Base-by-base conservation (phyloP, 1,284 basidiomycete genomes). In the Austroboletus novae-zelandiae region DNA sequence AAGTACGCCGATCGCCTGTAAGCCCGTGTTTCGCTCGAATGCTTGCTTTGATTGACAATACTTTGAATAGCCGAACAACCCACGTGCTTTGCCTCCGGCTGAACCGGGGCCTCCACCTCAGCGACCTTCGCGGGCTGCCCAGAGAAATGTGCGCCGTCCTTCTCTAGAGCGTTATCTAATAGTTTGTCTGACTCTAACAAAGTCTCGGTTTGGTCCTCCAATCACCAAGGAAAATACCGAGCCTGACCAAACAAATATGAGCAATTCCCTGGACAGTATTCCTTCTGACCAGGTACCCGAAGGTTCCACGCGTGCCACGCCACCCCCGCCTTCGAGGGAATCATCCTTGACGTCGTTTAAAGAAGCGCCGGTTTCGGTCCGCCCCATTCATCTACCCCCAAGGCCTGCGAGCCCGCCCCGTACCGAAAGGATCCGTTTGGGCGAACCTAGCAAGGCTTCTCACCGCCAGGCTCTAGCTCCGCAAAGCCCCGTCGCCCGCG, bases 191-290 rank as follows among this genome's bases (percentile, higher is more conserved):
- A 56, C 39, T 18, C 17, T 20, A 15, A 18, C 18, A 35, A 20
- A 70, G 68, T 70, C 68, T 32, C 66, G 65, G 10, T 70, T 67
- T 30, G 65, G 68, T 4, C 65, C 65, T 18, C 65, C 65, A 7
- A 51, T 67, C n/a, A 35, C 47, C 20, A 67, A 59, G 31, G 63
- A 65, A 40, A 40, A 47, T 6, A 29, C 11, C 0, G 57, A 66
- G 9, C 32, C 51, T 18, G 40, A 36, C 18, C 52, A 17, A 29
- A 27, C 47, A 0, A 49, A 39, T 14, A 43, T 23, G 15, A 53
- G 51, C 18, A 23, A 53, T 23, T 55, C 64, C 15, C 48, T 47
- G 6, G 67, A 67, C 15, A 61, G 54, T 42, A 45, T 42, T 9
- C 29, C 46, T 30, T 57, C 45, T 18, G 56, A 53, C 30, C 54